phyloP scores from a whole-genome alignment of 1,284 basidiomycete genomes.

The Flammula alnicola region DNA sequence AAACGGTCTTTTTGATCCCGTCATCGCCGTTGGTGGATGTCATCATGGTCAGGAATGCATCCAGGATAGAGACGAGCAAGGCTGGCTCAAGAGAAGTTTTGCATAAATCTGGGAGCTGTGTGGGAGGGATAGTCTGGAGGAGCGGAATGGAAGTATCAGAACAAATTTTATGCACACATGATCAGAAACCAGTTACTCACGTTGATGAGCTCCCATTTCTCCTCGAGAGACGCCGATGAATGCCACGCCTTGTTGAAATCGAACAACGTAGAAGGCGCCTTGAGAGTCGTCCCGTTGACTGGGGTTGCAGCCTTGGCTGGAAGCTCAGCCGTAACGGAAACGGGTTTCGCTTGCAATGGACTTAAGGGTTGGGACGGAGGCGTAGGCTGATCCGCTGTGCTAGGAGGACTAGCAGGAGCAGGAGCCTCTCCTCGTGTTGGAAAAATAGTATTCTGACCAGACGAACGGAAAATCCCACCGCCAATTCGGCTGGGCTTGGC shows the following conservation, averaged over 20 bases:
- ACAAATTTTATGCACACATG: background rate
- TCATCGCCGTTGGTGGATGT: conserved; percentile 13
- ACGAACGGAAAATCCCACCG: conserved; percentile 63
- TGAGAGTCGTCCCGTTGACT: conserved; percentile 15
- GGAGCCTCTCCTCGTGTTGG: conserved; percentile 24
- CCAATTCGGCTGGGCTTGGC: conserved; percentile 50
- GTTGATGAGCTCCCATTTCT: conserved; percentile 56
- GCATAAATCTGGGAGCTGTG: conserved; percentile 60
- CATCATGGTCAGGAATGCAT: conserved; percentile 48
- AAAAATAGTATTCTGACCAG: conserved; percentile 55
- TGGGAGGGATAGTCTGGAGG: conserved; percentile 55
- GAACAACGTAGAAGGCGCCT: conserved; percentile 54
- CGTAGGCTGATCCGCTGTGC: background rate
- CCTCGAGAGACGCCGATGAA: conserved; percentile 36
- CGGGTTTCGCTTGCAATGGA: background rate
- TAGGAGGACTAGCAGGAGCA: background rate
- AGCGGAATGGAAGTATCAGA: conserved; percentile 1
- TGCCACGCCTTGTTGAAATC: conserved; percentile 63
- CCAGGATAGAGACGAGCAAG: conserved; percentile 59
- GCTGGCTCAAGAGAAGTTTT: conserved; percentile 68
- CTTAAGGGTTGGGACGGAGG: background rate
- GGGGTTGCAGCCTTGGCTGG: background rate
- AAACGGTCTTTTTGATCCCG: conserved; percentile 30
- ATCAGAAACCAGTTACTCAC: conserved; percentile 38
- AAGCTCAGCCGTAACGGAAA: background rate